Evolutionary conservation across 805 yeast genomes (phyloP).

Genomic region (Starmerella sirachaensis): DNA sequence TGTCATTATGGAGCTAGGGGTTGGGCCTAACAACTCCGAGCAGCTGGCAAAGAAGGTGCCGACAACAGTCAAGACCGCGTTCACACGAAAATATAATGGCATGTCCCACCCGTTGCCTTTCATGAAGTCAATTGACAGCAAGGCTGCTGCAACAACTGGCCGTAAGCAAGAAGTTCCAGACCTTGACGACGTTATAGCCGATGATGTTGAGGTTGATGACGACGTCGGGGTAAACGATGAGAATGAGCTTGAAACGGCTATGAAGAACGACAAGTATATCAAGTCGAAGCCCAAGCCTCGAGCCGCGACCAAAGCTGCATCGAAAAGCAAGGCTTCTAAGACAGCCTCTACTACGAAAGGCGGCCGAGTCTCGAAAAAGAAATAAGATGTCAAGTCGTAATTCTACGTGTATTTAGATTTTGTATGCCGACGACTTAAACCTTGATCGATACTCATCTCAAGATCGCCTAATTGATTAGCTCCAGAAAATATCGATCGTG

Average conservation of each 20-base stretch:
- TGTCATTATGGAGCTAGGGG: constrained; percentile 65
- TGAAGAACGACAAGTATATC: constrained; percentile 24
- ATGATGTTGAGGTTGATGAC: constrained; percentile 29
- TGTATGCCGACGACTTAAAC: too few relatives aligned
- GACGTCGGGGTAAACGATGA: constrained; percentile 25
- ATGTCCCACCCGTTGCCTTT: constrained; percentile 74
- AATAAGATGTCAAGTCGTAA: too few relatives aligned
- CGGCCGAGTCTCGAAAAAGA: too few relatives aligned
- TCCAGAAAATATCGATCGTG: too few relatives aligned
- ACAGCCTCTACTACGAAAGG: neutral
- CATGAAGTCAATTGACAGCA: constrained; percentile 39
- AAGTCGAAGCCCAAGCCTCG: constrained; percentile 15
- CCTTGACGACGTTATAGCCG: constrained; percentile 59
- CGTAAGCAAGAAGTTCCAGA: constrained; percentile 39
- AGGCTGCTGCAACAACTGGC: constrained; percentile 28
- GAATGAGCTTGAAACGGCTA: constrained; percentile 29
- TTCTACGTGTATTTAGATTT: too few relatives aligned
- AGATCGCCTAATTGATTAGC: too few relatives aligned
- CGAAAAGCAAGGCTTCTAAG: constrained; percentile 2
- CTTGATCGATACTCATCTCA: too few relatives aligned
- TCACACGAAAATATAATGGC: constrained; percentile 74
- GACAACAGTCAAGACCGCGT: constrained; percentile 67
- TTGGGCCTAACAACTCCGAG: constrained; percentile 42
- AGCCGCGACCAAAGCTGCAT: constrained; percentile 8
- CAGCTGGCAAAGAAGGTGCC: constrained; percentile 51